Percentiles rank a stretch among this genome's conserved stretches.
phyloP scores from a whole-genome alignment of 2,329 filamentous ascomycete species.

The Reticulascus tulasneorum region DNA sequence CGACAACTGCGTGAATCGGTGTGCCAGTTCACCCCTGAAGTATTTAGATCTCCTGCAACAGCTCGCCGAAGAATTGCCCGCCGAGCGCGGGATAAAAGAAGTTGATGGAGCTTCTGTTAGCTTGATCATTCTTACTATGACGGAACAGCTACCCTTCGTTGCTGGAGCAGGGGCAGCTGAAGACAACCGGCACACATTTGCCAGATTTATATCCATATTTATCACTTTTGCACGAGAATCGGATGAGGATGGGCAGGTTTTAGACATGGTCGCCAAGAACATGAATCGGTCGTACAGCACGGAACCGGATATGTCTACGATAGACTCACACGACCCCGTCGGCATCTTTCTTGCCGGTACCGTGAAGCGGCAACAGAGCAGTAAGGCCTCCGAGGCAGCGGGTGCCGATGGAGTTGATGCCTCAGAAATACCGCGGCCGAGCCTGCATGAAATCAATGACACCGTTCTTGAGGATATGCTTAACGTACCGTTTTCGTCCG shows the following conservation, averaged over 20 bases:
- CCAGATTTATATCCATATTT: constrained; percentile 54
- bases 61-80: no score
- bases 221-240: constrained; percentile 50
- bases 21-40: constrained; percentile 72
- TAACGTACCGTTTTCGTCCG: constrained; percentile 39
- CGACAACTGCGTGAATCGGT: constrained; percentile 77
- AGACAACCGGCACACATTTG: constrained; percentile 41
- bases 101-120: constrained; percentile 43
- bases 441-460: constrained; percentile 20
- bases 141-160: constrained; percentile 72
- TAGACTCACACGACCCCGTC: no score
- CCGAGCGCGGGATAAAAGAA: no score
- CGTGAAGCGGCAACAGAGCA: no score
- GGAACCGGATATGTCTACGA: constrained; percentile 1
- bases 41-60: constrained; percentile 68
- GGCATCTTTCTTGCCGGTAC: no score
- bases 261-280: constrained; percentile 24
- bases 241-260: constrained; percentile 35
- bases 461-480: constrained; percentile 51
- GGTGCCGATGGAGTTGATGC: not conserved
- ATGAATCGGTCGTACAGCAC: no score
- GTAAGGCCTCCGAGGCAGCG: not conserved
- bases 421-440: not conserved
- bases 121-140: constrained; percentile 63
- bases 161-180: constrained; percentile 47